Evolutionary conservation across 163 green algal species (phyloP), one percentile per base, ranked within the genome.

Genomic region (Prototheca stagnorum): DNA sequence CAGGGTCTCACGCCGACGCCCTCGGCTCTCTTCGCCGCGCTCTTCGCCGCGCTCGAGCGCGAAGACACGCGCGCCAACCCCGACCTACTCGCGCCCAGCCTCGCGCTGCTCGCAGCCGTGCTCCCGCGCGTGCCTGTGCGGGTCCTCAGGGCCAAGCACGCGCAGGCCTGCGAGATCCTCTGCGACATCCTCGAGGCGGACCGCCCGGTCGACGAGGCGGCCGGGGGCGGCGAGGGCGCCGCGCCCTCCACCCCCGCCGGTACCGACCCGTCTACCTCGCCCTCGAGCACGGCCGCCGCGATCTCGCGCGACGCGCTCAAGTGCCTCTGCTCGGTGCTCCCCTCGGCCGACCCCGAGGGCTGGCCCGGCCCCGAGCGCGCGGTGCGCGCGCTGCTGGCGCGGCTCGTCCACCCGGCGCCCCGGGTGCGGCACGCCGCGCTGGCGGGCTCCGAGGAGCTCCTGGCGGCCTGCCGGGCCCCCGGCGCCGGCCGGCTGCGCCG

Each of bases 341-440:
- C 73, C 11, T 71, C 74, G 6, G 51, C 68, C n/a, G 76, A 82
- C 40, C 60, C 61, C 2, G n/a, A 37, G 11, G 60, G 80, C 35
- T 94, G 80, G 82, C 64, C 65, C 3, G 48, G 68, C 3, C 68
- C 71, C 5, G 53, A 54, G 12, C 56, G 50, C 0, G 50, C 63
- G 3, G 85, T 84, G 35, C 51, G 55, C 17, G 24, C 68, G 31
- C 43, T 93, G 45, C 59, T 88, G 0, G 33, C 52, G 3, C 74
- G 80, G 14, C 47, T 49, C 8, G 51, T 73, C 8, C 80, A 92
- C 60, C 19, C 44, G 0, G 62, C 78, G 2, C 78, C 85, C 21
- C 93, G 93, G 64, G 74, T 90, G 22, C 73, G 81, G 26, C 84
- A 83, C 58, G 49, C 64, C 1, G 78, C 78, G 12, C 51, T 70